Evolutionary conservation across 2,329 filamentous ascomycete genomes (phyloP).

Genomic region (Coniochaeta sp.): DNA sequence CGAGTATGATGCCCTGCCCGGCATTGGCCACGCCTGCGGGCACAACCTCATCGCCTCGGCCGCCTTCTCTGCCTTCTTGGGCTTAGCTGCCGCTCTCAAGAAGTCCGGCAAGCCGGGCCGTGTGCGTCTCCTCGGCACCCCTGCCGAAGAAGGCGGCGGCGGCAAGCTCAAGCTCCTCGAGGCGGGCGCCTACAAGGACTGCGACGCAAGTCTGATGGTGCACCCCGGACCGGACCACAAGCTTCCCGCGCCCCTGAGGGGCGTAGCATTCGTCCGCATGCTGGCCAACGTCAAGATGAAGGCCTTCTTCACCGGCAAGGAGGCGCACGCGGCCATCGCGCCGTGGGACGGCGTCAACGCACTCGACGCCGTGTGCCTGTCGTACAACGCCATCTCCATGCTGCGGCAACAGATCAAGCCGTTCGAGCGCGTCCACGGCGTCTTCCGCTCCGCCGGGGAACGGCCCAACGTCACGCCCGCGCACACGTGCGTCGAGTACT

Average conservation of each 20-base stretch:
- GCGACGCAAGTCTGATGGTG: slow-evolving; percentile 33
- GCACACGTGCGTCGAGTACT: slow-evolving; percentile 34
- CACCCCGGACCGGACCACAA: slow-evolving; percentile 22
- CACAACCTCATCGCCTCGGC: slow-evolving; percentile 38
- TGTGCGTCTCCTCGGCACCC: slow-evolving; percentile 32
- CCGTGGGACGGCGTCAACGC: slow-evolving; percentile 46
- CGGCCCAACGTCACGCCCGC: slow-evolving; percentile 29
- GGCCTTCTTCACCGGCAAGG: slow-evolving; percentile 34
- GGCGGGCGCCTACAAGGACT: slow-evolving; percentile 22
- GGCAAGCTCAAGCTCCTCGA: slow-evolving; percentile 31
- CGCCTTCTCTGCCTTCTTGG: slow-evolving; percentile 32
- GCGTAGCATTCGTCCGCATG: slow-evolving; percentile 18
- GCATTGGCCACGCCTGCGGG: slow-evolving; percentile 38
- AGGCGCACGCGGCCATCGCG: slow-evolving; percentile 38
- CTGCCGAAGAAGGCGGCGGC: slow-evolving; percentile 35
- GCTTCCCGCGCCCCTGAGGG: slow-evolving; percentile 11
- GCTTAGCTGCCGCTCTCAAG: slow-evolving; percentile 25
- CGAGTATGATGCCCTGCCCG: slow-evolving; percentile 41
- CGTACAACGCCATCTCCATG: slow-evolving; percentile 33
- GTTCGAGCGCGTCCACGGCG: slow-evolving; percentile 41
- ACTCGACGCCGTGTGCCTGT: slow-evolving; percentile 37
- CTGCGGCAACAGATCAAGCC: slow-evolving; percentile 43
- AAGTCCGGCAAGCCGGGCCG: slow-evolving; percentile 22
- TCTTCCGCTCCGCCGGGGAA: slow-evolving; percentile 31
- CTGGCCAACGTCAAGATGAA: slow-evolving; percentile 23